phyloP scores from a whole-genome alignment of 345 rosid genomes.

The Populus tremula region DNA sequence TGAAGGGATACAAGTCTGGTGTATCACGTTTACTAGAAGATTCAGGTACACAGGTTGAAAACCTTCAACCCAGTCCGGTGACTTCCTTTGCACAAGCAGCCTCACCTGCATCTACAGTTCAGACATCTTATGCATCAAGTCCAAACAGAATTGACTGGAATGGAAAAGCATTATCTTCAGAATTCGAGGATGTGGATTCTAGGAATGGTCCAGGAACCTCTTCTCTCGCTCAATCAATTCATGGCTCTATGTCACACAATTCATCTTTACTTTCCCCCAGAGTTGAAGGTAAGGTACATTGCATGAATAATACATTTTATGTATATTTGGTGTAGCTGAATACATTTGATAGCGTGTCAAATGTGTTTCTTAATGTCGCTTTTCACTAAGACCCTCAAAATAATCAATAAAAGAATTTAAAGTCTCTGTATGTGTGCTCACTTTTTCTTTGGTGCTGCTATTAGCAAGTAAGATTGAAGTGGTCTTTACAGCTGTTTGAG shows the following conservation, averaged over 20 bases:
- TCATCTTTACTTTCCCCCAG: slow-evolving; percentile 28
- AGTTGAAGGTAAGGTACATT: slow-evolving; percentile 33
- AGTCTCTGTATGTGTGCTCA: neutral
- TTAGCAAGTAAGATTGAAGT: too few relatives aligned
- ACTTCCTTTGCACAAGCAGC: slow-evolving; percentile 29
- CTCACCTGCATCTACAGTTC: slow-evolving; percentile 32
- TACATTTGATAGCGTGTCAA: neutral
- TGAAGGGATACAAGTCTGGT: slow-evolving; percentile 52
- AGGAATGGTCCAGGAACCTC: slow-evolving; percentile 18
- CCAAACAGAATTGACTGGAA: slow-evolving; percentile 34
- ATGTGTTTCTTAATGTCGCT: neutral
- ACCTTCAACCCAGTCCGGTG: slow-evolving; percentile 34
- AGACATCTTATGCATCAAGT: slow-evolving; percentile 31
- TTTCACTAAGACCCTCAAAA: neutral
- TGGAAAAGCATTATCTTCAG: slow-evolving; percentile 39
- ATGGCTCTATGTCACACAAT: slow-evolving; percentile 16
- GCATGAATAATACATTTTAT: slow-evolving; percentile 3
- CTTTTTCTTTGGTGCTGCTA: too few relatives aligned
- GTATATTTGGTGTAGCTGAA: neutral
- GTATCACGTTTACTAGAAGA: slow-evolving; percentile 31
- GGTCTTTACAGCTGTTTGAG: too few relatives aligned
- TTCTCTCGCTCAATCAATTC: slow-evolving; percentile 20
- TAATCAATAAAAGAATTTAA: neutral
- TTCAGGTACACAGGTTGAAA: slow-evolving; percentile 32
- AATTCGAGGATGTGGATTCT: slow-evolving; percentile 42